Evolutionary conservation across 1,284 basidiomycete species (phyloP), one percentile per base, ranked within the genome.

Genomic region (Ustilago tritici): DNA sequence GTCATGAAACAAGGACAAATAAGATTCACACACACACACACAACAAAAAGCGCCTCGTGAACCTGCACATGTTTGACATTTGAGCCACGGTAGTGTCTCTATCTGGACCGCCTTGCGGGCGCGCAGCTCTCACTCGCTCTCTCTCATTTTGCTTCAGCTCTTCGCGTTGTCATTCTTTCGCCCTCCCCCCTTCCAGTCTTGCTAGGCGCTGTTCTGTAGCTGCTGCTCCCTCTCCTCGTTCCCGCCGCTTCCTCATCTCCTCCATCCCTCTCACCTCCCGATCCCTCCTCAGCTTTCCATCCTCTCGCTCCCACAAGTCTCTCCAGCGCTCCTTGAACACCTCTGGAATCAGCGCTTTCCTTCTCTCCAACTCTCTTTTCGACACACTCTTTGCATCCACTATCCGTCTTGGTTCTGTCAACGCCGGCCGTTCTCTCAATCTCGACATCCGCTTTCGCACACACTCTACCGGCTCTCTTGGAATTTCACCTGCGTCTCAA

Each of bases 351-450:
- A 28, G 14, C 38, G 19, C 6, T 40, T 19, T 50, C 38, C 32
- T 6, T n/a, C 35, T 56, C 54, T 23, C 2, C 19, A 28, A 28
- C 53, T 41, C 54, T 56, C 54, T 23, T 19, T 54, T 31, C 7
- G 43, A 19, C 43, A 46, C 43, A 46, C 43, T 46, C 31, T 54
- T 54, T 23, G 36, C 59, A 52, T 32, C 28, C 36, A 19, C 11
- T 5, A 34, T 36, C 19, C 50, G 31, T 28, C 50, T 15, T 6
- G 32, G 14, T 32, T 43, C 28, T 12, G n/a, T 54, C 17, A 38
- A 61, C 60, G 41, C 60, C 36, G 50, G 60, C 34, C 60, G 60
- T 55, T 55, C 32, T 14, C n/a, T 54, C 31, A 41, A 15, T 32
- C 40, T 54, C n/a, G 19, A 61, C 60, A n/a, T n/a, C 53, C 50